Conservation (phyloP, 805 yeast genomes). For the Nadsonia fulvescens region DNA sequence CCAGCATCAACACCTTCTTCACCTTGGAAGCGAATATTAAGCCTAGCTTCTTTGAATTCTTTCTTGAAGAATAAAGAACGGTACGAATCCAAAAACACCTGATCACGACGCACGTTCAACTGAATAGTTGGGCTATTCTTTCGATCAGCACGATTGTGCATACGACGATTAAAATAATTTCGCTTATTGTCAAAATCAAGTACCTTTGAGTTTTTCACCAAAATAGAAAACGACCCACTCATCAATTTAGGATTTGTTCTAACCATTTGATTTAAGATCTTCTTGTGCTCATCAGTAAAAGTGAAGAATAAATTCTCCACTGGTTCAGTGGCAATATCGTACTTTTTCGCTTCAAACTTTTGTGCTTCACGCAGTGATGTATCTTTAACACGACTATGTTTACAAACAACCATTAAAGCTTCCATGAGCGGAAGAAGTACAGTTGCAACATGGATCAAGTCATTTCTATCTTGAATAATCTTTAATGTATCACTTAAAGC, state of each 20-base stretch:
- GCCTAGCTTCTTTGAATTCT: conserved; percentile 50
- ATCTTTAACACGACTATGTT: conserved; percentile 52
- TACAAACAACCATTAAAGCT: conserved; percentile 90
- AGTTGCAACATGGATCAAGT: conserved; percentile 50
- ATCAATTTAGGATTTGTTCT: conserved; percentile 76
- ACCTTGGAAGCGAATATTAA: conserved; percentile 73
- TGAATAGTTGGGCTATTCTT: conserved; percentile 22
- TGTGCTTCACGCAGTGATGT: conserved; percentile 32
- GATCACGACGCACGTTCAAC: conserved; percentile 65
- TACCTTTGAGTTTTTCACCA: conserved; percentile 75
- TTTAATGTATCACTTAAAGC: conserved; percentile 58
- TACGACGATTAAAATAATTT: conserved; percentile 59
- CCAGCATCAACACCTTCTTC: conserved; percentile 98
- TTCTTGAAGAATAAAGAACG: conserved; percentile 64
- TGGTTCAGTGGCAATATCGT: conserved; percentile 57
- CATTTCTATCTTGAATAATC: conserved; percentile 39
- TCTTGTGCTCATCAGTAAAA: conserved; percentile 77
- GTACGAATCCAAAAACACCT: conserved; percentile 82
- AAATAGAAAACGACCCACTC: conserved; percentile 88
- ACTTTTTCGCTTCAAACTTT: conserved; percentile 39
- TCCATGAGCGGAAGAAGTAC: conserved; percentile 75
- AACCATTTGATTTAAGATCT: conserved; percentile 79
- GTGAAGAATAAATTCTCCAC: conserved; percentile 65
- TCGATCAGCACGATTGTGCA: conserved; percentile 28
- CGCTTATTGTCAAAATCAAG: conserved; percentile 90